Evolutionary conservation across 768 basidiomycete species (phyloP).

Genomic region (Sarcomyxa edulis): DNA sequence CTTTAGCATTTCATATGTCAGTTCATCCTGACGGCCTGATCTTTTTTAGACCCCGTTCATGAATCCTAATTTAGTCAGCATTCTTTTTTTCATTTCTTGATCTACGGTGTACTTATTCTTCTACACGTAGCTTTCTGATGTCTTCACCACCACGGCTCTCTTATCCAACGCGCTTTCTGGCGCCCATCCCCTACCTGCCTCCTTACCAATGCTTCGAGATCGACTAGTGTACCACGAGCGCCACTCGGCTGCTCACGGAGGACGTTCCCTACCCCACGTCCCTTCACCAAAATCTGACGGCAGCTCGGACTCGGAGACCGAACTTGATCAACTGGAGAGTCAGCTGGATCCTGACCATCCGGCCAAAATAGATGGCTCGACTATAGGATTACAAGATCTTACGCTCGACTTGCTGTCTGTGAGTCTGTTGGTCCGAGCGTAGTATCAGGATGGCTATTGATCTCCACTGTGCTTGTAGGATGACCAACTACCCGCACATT

Average conservation of each 20-base stretch:
- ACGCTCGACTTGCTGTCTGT: conserved; percentile 34
- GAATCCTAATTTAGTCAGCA: conserved; percentile 38
- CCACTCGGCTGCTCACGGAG: conserved; percentile 13
- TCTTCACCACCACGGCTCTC: conserved; percentile 36
- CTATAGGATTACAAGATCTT: conserved; percentile 36
- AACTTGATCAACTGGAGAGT: background rate
- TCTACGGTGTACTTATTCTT: background rate
- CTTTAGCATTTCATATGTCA: background rate
- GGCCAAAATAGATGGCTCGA: conserved; percentile 32
- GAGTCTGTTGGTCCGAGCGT: conserved; percentile 7
- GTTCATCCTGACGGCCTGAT: too few species aligned
- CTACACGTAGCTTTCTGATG: conserved; percentile 30
- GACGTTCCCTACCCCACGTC: too few species aligned
- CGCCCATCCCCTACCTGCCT: conserved; percentile 30
- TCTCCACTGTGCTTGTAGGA: conserved; percentile 22
- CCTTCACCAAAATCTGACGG: conserved; percentile 6
- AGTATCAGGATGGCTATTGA: background rate
- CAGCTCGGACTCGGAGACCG: conserved; percentile 12
- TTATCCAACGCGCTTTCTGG: conserved; percentile 30
- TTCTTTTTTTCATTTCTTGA: background rate
- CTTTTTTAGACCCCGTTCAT: conserved; percentile 33
- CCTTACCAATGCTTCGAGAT: conserved; percentile 34
- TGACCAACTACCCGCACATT: conserved; percentile 37
- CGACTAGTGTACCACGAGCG: conserved; percentile 38
- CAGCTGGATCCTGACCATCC: conserved; percentile 18